These are phyloP conservation scores for Albatrellus ellisii DNA, from an alignment of 768 basidiomycete species.

Conservation along the genomic window DNA sequence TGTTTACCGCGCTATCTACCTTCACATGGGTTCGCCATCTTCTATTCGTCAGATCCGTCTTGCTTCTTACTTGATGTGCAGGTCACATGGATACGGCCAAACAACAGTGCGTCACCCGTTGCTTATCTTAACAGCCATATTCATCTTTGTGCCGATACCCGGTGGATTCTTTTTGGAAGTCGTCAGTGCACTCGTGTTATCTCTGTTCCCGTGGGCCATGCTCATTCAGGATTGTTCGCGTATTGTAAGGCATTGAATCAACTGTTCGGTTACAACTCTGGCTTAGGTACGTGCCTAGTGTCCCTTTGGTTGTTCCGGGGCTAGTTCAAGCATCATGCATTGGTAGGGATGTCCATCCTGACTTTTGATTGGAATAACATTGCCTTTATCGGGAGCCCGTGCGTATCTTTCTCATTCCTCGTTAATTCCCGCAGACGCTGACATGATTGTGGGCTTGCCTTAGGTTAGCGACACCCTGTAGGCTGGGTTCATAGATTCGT, in stretches of 20 bases:
- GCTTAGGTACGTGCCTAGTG: slow-evolving; percentile 6
- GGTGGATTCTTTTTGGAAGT: slow-evolving; percentile 3
- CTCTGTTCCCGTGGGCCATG: background rate
- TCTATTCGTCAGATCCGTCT: background rate
- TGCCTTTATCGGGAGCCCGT: slow-evolving; percentile 15
- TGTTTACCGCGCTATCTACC: slow-evolving; percentile 14
- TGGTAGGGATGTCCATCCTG: slow-evolving; percentile 46
- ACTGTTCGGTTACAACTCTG: slow-evolving; percentile 40
- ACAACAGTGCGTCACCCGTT: slow-evolving; percentile 8
- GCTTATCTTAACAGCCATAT: background rate
- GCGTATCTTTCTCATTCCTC: background rate
- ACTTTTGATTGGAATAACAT: slow-evolving; percentile 70
- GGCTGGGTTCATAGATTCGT: background rate
- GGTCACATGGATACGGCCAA: slow-evolving; percentile 15
- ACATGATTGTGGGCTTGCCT: background rate
- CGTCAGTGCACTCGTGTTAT: slow-evolving; percentile 10
- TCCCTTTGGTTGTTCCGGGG: background rate
- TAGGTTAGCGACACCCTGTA: slow-evolving; percentile 57
- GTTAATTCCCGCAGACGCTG: background rate
- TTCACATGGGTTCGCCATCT: slow-evolving; percentile 12
- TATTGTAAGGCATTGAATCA: slow-evolving; percentile 22
- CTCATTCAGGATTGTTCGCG: slow-evolving; percentile 4
- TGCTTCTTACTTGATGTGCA: background rate
- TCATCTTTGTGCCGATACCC: background rate
- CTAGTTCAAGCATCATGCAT: background rate